These are phyloP conservation scores for Cichorium intybus DNA, from an alignment of 140 eudicot species.

Conservation along the genomic window DNA sequence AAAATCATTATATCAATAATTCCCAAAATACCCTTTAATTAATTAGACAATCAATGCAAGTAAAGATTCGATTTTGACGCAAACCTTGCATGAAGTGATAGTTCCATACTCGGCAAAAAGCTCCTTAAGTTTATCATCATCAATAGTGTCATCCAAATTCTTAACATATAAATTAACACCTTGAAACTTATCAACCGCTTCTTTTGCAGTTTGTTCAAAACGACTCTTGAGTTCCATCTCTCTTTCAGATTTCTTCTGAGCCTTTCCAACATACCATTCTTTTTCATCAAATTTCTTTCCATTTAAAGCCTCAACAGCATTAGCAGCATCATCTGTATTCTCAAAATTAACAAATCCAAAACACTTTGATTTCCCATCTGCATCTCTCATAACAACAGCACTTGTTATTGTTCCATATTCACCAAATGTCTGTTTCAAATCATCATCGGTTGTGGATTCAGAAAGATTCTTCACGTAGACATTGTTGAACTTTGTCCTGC, in stretches of 20 bases:
- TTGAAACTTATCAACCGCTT: constrained; percentile 70
- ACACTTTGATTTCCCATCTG: constrained; percentile 73
- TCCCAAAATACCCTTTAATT: background rate
- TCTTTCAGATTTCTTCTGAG: constrained; percentile 82
- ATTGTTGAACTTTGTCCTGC: constrained; percentile 57
- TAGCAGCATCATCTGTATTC: constrained; percentile 77
- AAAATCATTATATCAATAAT: background rate
- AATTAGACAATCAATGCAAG: background rate
- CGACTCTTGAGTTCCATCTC: constrained; percentile 61
- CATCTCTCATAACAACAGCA: constrained; percentile 81
- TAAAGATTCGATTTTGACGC: background rate
- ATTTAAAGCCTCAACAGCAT: constrained; percentile 75
- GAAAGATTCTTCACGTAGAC: constrained; percentile 70
- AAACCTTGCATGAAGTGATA: constrained; percentile 83
- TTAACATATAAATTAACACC: constrained; percentile 72
- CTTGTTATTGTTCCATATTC: constrained; percentile 78
- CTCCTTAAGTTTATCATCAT: constrained; percentile 76
- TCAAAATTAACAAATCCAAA: constrained; percentile 79
- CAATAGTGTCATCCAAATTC: constrained; percentile 67
- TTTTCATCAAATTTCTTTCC: constrained; percentile 74
- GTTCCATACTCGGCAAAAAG: constrained; percentile 65
- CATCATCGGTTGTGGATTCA: constrained; percentile 69
- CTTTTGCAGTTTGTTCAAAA: constrained; percentile 79
- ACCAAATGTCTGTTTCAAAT: constrained; percentile 57
- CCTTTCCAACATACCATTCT: constrained; percentile 88